Base-by-base conservation (phyloP, 371 early-diverging fungal genomes). In the Enterocytospora artemiae region DNA sequence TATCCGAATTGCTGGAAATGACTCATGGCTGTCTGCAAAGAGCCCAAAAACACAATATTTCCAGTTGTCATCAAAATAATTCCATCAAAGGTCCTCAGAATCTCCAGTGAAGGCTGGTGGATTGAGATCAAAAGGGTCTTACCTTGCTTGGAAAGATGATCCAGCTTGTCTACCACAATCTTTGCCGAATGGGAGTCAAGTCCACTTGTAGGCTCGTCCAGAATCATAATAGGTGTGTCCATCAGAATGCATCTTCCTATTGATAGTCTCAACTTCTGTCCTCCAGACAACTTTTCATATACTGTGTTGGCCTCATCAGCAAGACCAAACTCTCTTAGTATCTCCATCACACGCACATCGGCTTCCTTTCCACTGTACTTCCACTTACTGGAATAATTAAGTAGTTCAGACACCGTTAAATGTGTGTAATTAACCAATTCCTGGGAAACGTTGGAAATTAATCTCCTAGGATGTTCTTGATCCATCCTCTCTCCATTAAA, bases 51-150 rank as follows among this genome's bases (percentile, higher is more conserved):
- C 43, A 76, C 61, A 4, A 70, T 48, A 5, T 63, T 64, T 32
- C 71, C 71, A 14, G 75, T 74, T 34, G 76, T 60, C 44, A 86
- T 67, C 5, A 85, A 79, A 1, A 84, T 55, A 18, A 84, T 55
- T 14, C 77, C 65, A 60, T 83, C 82, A 70, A 84, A 84, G 59
- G 80, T 52, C 39, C 66, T 59, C 46, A 72, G 63, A 45, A 79
- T 48, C 7, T 60, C 62, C 39, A 78, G 54, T 0, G 83, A 79
- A 22, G 70, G 70, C 46, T 70, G 70, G 50, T 70, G 70, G 2
- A 64, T 28, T 1, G 70, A 53, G 33, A 59, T 25, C 4, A 70
- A 60, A 14, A 70, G 51, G 22, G 64, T 59, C 30, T 50, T 60
- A 43, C 53, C 54, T n/a, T 52, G 53, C 28, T 69, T 34, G 0